Conservation (phyloP, 495 filamentous ascomycete genomes). For the Podospora pseudopauciseta region DNA sequence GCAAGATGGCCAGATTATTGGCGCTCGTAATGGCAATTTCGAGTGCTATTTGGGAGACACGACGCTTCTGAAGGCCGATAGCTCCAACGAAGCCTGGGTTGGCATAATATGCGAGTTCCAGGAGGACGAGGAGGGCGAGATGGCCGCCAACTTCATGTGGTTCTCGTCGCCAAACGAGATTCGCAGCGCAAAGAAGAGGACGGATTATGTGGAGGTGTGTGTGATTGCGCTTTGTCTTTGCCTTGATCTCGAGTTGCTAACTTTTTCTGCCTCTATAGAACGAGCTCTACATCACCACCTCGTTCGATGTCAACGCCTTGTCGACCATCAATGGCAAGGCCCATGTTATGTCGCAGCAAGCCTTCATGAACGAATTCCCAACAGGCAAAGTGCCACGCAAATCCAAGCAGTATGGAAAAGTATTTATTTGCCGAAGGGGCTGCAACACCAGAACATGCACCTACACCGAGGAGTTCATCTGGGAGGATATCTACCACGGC, state of each 20-base stretch:
- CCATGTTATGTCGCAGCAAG: conserved; percentile 65
- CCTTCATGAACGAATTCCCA: conserved; percentile 67
- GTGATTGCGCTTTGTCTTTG: not conserved
- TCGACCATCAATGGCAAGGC: conserved; percentile 88
- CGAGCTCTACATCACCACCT: conserved; percentile 85
- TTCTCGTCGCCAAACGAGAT: conserved; percentile 90
- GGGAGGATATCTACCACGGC: conserved; percentile 78
- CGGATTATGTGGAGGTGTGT: conserved; percentile 67
- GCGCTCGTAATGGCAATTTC: conserved; percentile 82
- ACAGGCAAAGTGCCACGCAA: conserved; percentile 68
- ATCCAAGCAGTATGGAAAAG: conserved; percentile 76
- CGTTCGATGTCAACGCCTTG: conserved; percentile 81
- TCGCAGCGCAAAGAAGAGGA: conserved; percentile 74
- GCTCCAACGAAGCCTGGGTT: conserved; percentile 78
- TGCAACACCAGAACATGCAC: conserved; percentile 82
- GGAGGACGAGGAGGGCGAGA: conserved; percentile 62
- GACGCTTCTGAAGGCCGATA: conserved; percentile 79
- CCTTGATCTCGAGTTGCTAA: not conserved
- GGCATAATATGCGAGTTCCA: conserved; percentile 79
- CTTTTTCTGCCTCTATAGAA: conserved; percentile 46
- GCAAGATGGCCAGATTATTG: conserved; percentile 56
- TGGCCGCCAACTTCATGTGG: conserved; percentile 76
- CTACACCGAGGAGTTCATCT: conserved; percentile 89
- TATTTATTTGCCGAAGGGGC: conserved; percentile 85
- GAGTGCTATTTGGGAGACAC: conserved; percentile 77